Conservation (phyloP, 2,329 filamentous ascomycete species). For the Penicillium sp. region DNA sequence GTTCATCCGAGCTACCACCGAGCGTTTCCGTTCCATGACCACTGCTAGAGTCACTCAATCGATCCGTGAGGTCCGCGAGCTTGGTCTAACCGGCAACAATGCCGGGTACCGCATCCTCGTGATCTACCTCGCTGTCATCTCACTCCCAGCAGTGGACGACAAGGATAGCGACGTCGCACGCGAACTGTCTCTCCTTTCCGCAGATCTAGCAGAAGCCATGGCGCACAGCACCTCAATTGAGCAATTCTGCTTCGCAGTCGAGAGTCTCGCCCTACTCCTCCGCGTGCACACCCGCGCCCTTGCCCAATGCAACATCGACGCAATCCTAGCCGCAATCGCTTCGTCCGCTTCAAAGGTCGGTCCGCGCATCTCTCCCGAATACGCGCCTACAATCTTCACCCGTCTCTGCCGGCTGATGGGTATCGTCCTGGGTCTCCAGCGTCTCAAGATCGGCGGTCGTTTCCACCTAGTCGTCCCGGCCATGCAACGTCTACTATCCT, state of each 20-base stretch:
- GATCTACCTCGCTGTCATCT: slow-evolving; percentile 36
- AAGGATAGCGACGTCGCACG: slow-evolving; percentile 37
- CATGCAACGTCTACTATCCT: slow-evolving; percentile 56
- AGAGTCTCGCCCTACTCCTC: slow-evolving; percentile 42
- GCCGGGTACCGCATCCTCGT: slow-evolving; percentile 37
- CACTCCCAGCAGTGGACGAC: slow-evolving; percentile 36
- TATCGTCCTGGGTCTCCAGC: slow-evolving; percentile 57
- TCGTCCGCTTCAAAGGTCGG: slow-evolving; percentile 36
- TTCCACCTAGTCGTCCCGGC: slow-evolving; percentile 59
- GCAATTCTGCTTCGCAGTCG: slow-evolving; percentile 41
- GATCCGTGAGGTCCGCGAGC: slow-evolving; percentile 32
- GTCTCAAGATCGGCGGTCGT: slow-evolving; percentile 59
- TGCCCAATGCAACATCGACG: slow-evolving; percentile 49
- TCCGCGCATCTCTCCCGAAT: slow-evolving; percentile 32
- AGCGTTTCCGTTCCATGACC: slow-evolving; percentile 36
- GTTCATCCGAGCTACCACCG: slow-evolving; percentile 36
- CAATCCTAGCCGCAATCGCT: slow-evolving; percentile 40
- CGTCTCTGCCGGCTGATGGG: slow-evolving; percentile 57
- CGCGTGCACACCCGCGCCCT: slow-evolving; percentile 43
- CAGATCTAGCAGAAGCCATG: slow-evolving; percentile 33
- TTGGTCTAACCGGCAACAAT: slow-evolving; percentile 31
- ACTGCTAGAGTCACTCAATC: slow-evolving; percentile 30
- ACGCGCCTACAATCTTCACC: slow-evolving; percentile 49
- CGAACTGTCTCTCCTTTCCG: slow-evolving; percentile 40
- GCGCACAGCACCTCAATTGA: slow-evolving; percentile 34